Evolutionary conservation across 345 rosid genomes (phyloP).

Genomic region (Lepidium aucheri): DNA sequence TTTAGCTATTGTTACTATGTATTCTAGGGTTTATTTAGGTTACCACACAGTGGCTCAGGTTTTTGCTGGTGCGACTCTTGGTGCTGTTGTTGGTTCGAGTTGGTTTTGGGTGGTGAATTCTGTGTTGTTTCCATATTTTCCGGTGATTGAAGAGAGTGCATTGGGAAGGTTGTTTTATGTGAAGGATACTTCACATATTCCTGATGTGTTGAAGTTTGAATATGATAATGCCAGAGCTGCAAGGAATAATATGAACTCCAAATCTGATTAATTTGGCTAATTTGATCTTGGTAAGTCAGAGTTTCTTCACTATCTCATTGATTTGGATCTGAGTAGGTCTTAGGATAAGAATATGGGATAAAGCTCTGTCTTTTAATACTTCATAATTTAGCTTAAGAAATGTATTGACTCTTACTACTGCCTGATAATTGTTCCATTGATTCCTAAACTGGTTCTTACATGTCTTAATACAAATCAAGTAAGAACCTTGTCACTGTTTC

Average conservation of each 20-base stretch:
- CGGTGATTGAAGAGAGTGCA: conserved; percentile 66
- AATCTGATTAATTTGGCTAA: conserved; percentile 34
- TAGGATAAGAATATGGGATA: not conserved
- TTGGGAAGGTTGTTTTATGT: conserved; percentile 67
- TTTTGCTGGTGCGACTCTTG: conserved; percentile 69
- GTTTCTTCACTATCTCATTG: not conserved
- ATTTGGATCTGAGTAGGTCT: not conserved
- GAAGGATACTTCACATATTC: conserved; percentile 93
- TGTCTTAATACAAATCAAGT: not conserved
- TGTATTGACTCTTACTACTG: not conserved
- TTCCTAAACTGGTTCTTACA: not conserved
- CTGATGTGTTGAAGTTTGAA: conserved; percentile 79
- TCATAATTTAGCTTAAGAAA: not conserved
- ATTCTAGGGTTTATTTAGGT: conserved; percentile 88
- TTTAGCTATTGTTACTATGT: conserved; percentile 67
- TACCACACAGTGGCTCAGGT: conserved; percentile 87
- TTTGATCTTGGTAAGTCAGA: conserved; percentile 23
- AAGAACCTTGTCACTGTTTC: not conserved
- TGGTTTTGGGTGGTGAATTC: conserved; percentile 88
- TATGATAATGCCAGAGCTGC: conserved; percentile 89
- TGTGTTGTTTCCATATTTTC: conserved; percentile 41
- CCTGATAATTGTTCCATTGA: too few species aligned
- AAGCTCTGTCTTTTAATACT: not conserved
- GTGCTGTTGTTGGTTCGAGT: conserved; percentile 46
- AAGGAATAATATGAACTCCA: conserved; percentile 40